phyloP scores from a whole-genome alignment of 176 grass and related monocot genomes.

The Raddia guianensis region DNA sequence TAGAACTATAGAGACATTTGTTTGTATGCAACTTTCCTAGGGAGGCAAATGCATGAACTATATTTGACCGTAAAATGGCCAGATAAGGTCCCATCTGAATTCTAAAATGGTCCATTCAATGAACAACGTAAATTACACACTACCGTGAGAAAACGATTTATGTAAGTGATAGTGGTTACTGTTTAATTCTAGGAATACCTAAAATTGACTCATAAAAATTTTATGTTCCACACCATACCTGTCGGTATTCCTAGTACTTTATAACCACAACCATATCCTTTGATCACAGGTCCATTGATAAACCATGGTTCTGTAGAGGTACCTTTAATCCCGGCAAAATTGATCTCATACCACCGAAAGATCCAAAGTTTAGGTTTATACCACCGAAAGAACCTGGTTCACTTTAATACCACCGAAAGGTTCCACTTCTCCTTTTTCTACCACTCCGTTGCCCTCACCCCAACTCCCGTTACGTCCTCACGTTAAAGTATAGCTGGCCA shows the following conservation, averaged over 20 bases:
- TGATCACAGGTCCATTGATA: constrained; percentile 75
- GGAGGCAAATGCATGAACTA: constrained; percentile 11
- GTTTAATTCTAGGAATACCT: neutral
- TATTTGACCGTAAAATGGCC: constrained; percentile 1
- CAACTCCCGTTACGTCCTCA: no score
- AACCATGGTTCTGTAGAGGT: constrained; percentile 79
- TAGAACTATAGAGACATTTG: constrained; percentile 8
- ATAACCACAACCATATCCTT: constrained; percentile 79
- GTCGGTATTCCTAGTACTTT: constrained; percentile 84
- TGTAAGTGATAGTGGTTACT: neutral
- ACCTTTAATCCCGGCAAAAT: constrained; percentile 54
- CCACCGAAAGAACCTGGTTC: no score
- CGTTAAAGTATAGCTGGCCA: constrained; percentile 50
- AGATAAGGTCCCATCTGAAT: neutral
- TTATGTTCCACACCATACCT: constrained; percentile 46
- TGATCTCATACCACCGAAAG: no score
- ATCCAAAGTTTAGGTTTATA: no score
- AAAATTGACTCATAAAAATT: constrained; percentile 13
- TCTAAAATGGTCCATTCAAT: neutral
- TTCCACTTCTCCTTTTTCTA: no score
- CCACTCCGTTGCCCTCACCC: no score
- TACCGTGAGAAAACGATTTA: constrained; percentile 2
- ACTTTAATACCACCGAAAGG: no score
- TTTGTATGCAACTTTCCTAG: constrained; percentile 9
- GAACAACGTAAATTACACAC: constrained; percentile 10